A percentile compares a stretch with the other conserved stretches of the same genome.
Conservation (phyloP, 805 yeast species). For the Yarrowia sp. region DNA sequence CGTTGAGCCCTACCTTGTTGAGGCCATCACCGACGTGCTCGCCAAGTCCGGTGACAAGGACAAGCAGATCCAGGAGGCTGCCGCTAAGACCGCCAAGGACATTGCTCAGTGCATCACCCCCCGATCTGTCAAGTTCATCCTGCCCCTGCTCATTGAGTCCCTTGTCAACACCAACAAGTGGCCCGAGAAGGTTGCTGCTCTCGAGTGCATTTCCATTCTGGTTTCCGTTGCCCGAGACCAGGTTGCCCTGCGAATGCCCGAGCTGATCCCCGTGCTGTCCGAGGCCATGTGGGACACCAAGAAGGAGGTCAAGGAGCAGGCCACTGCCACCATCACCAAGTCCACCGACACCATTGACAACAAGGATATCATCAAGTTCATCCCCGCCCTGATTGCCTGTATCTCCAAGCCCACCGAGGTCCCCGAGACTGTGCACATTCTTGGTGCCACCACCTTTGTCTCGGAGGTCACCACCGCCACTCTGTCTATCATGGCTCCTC, state of each 20-base stretch:
- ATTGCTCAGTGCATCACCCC: slow-evolving; percentile 88
- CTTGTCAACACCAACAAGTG: slow-evolving; percentile 79
- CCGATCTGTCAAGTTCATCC: slow-evolving; percentile 85
- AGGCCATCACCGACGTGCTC: slow-evolving; percentile 71
- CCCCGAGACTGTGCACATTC: slow-evolving; percentile 97
- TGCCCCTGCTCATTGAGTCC: slow-evolving; percentile 78
- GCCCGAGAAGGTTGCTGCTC: slow-evolving; percentile 95
- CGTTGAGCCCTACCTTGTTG: slow-evolving; percentile 94
- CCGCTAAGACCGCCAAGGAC: slow-evolving; percentile 77
- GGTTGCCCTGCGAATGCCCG: slow-evolving; percentile 99
- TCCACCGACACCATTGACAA: slow-evolving; percentile 97
- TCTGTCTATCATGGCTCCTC: slow-evolving; percentile 98
- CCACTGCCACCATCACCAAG: slow-evolving; percentile 93
- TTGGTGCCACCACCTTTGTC: slow-evolving; percentile 99
- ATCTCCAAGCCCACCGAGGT: slow-evolving; percentile 96
- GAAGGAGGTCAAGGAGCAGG: slow-evolving; percentile 96
- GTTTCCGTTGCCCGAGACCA: slow-evolving; percentile 96
- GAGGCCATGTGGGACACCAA: slow-evolving; percentile 99
- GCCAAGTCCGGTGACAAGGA: slow-evolving; percentile 91
- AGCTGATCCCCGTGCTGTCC: slow-evolving; percentile 96
- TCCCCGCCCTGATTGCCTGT: slow-evolving; percentile 96
- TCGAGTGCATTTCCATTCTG: slow-evolving; percentile 81
- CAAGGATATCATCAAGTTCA: slow-evolving; percentile 99
- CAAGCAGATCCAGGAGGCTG: slow-evolving; percentile 73
- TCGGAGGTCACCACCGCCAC: slow-evolving; percentile 99